A percentile compares a stretch with the other conserved stretches of the same genome.
phyloP scores from a whole-genome alignment of 2,329 filamentous ascomycete genomes.

The Mycocentrospora acerina region DNA sequence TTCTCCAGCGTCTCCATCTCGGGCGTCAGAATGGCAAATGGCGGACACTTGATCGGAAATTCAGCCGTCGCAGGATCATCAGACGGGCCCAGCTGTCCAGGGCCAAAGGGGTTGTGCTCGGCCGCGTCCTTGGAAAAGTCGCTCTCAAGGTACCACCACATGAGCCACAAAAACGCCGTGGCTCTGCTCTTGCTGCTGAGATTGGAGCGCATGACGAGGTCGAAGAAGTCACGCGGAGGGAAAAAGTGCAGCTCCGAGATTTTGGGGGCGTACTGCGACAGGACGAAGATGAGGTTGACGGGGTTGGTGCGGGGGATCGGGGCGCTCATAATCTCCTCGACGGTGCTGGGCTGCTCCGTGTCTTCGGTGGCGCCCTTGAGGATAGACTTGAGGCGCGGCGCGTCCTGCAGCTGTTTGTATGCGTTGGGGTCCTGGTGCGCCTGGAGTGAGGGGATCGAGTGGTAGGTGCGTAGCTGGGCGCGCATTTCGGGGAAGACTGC shows the following conservation, averaged over 20 bases:
- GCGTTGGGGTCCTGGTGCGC: constrained; percentile 92
- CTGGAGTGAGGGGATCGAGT: constrained; percentile 94
- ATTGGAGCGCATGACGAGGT: constrained; percentile 88
- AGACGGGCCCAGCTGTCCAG: constrained; percentile 43
- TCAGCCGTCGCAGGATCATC: constrained; percentile 43
- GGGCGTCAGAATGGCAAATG: constrained; percentile 63
- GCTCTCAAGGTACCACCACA: constrained; percentile 99
- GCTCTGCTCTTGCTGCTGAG: constrained; percentile 81
- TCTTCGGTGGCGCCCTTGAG: constrained; percentile 96
- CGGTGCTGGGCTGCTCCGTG: constrained; percentile 75
- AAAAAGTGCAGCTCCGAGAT: constrained; percentile 93
- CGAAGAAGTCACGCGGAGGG: constrained; percentile 84
- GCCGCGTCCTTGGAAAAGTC: constrained; percentile 89
- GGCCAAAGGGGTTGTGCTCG: constrained; percentile 86
- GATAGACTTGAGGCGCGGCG: constrained; percentile 92
- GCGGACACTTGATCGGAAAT: constrained; percentile 61
- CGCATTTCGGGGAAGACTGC: constrained; percentile 99
- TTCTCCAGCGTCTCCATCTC: constrained; percentile 71
- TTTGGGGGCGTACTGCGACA: constrained; percentile 85
- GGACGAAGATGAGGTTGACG: constrained; percentile 94
- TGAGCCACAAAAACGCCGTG: constrained; percentile 89
- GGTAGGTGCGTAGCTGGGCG: constrained; percentile 94
- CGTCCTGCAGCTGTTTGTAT: constrained; percentile 97
- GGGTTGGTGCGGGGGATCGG: constrained; percentile 84
- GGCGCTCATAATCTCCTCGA: constrained; percentile 76